A percentile compares a stretch with the other conserved stretches of the same genome.
Evolutionary conservation across 1,139 yeast species (phyloP).

Genomic region (Zhuliangozyma blackwelliae): DNA sequence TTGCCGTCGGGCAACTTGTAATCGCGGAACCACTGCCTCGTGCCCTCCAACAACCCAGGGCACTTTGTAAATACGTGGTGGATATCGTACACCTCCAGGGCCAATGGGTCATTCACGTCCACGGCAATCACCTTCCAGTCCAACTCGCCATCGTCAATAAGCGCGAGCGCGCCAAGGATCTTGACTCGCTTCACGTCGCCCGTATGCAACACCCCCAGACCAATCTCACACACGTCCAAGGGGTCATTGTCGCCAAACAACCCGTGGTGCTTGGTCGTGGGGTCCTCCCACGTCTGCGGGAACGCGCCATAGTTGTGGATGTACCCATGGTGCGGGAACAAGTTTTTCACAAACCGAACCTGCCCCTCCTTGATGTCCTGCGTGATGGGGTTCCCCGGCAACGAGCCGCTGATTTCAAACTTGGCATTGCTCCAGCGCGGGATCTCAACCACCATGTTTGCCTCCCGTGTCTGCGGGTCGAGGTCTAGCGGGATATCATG

Average conservation of each 20-base stretch:
- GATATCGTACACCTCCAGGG: constrained; percentile 65
- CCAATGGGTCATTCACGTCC: constrained; percentile 71
- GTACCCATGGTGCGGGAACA: constrained; percentile 89
- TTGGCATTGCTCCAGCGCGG: constrained; percentile 93
- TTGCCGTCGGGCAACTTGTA: constrained; percentile 91
- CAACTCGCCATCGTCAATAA: constrained; percentile 88
- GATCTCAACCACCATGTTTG: constrained; percentile 84
- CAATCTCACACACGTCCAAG: constrained; percentile 86
- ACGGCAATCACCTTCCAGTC: constrained; percentile 90
- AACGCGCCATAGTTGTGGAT: constrained; percentile 91
- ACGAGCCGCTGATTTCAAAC: constrained; percentile 71
- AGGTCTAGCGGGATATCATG: constrained; percentile 74
- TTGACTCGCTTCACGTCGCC: constrained; percentile 82
- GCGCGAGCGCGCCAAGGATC: constrained; percentile 81
- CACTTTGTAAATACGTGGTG: constrained; percentile 70
- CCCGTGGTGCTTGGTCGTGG: constrained; percentile 59
- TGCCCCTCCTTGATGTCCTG: constrained; percentile 86
- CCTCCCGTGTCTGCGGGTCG: constrained; percentile 58
- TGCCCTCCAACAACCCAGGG: constrained; percentile 79
- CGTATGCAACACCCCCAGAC: constrained; percentile 62
- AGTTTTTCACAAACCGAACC: constrained; percentile 78
- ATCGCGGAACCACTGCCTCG: constrained; percentile 87
- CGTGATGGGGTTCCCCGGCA: constrained; percentile 70
- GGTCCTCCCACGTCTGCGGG: constrained; percentile 96
- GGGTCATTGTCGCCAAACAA: constrained; percentile 89